Percentiles rank a stretch among this genome's conserved stretches.
These are phyloP conservation scores for Albifimbria verrucaria DNA, from an alignment of 2,329 filamentous ascomycete species.

Conservation along the genomic window DNA sequence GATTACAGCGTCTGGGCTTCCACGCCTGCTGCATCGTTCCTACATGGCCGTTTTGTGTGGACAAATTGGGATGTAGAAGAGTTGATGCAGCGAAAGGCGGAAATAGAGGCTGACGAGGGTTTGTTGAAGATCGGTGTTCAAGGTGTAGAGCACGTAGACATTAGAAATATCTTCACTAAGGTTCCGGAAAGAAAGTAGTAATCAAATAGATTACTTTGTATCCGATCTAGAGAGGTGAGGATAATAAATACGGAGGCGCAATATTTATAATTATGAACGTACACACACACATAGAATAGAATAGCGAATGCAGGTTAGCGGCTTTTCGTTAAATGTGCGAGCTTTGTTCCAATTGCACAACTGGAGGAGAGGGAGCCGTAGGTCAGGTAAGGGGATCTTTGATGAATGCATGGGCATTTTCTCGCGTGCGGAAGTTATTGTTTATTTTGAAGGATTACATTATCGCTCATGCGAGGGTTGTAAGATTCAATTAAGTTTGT, in stretches of 20 bases:
- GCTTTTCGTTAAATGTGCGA: constrained; percentile 6
- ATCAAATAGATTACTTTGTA: not conserved
- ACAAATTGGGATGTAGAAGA: constrained; percentile 1
- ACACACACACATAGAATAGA: too few relatives aligned
- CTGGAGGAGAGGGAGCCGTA: constrained; percentile 8
- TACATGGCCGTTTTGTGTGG: constrained; percentile 1
- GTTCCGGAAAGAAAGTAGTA: not conserved
- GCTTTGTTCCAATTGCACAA: constrained; percentile 8
- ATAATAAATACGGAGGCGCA: too few relatives aligned
- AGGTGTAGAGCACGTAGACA: not conserved
- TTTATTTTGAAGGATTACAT: too few relatives aligned
- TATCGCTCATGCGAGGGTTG: too few relatives aligned
- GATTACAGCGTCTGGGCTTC: constrained; percentile 1
- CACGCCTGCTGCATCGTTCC: not conserved
- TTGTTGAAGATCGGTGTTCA: constrained; percentile 1
- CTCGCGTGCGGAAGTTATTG: too few relatives aligned
- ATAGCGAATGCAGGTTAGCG: constrained; percentile 8
- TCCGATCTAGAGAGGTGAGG: not conserved
- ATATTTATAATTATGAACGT: too few relatives aligned
- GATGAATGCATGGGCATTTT: too few relatives aligned
- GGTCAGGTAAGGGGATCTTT: too few relatives aligned
- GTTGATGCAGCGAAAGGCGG: not conserved
- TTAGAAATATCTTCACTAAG: not conserved
- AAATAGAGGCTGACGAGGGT: not conserved
- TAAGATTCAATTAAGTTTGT: too few relatives aligned